Percentiles rank a stretch among this genome's conserved stretches.
Evolutionary conservation across 2,329 filamentous ascomycete genomes (phyloP).

Genomic region (Sporothrix globosa): DNA sequence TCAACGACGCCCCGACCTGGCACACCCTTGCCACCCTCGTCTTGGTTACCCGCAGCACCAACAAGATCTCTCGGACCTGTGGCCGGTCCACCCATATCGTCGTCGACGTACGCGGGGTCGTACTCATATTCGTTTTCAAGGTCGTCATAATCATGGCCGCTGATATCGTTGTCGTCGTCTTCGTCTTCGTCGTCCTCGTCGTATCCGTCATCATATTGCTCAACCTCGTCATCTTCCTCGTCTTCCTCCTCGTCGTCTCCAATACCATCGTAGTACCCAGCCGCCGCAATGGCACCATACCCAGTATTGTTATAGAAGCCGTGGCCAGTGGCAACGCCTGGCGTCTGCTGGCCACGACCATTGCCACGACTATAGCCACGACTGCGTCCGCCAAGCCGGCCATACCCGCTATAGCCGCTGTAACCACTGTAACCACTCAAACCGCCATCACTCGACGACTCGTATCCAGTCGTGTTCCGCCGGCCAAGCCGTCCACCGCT

Average conservation of each 20-base stretch:
- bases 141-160: conserved; percentile 22
- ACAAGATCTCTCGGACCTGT: background rate
- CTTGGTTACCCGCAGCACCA: background rate
- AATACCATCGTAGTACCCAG: conserved; percentile 30
- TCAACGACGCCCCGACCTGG: background rate
- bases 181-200: conserved; percentile 43
- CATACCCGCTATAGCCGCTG: background rate
- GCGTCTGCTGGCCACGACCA: background rate
- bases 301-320: conserved; percentile 31
- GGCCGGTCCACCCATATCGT: background rate
- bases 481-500: background rate
- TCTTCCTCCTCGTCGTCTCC: conserved; percentile 29
- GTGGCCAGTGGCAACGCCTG: conserved; percentile 8
- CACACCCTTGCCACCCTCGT: background rate
- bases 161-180: conserved; percentile 35
- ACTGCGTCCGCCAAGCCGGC: background rate
- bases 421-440: background rate
- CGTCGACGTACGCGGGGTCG: conserved; percentile 11
- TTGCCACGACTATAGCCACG: background rate
- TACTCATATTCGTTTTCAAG: conserved; percentile 19
- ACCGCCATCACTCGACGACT: conserved; percentile 11
- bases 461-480: background rate
- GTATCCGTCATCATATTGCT: conserved; percentile 43
- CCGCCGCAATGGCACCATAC: conserved; percentile 30
- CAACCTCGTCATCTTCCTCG: conserved; percentile 27